These are phyloP conservation scores for Amaranthus cruentus DNA, from an alignment of 148 eudicot species.

Conservation along the genomic window DNA sequence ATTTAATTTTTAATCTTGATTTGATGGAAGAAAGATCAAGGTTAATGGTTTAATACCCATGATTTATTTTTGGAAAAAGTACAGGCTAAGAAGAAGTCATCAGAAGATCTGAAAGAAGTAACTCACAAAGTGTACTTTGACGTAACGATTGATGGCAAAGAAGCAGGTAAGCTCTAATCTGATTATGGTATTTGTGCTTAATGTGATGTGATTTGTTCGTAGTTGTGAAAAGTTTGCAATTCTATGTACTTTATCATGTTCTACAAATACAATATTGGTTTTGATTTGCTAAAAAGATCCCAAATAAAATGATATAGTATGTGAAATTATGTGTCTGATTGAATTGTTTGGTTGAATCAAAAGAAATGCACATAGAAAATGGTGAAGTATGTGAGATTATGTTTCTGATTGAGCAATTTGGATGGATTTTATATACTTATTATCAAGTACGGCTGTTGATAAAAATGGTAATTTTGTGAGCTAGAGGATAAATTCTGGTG, in stretches of 20 bases:
- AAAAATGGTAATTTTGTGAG: neutral
- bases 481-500: neutral
- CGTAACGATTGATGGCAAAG: constrained; percentile 80
- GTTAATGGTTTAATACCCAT: neutral
- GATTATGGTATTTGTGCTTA: neutral
- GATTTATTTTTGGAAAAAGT: constrained; percentile 7
- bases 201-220: neutral
- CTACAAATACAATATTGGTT: too few relatives aligned
- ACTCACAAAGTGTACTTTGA: constrained; percentile 92
- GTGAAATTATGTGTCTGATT: neutral
- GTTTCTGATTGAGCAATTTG: neutral
- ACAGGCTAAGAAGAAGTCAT: constrained; percentile 82
- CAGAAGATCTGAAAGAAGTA: constrained; percentile 66
- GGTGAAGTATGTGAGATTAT: neutral
- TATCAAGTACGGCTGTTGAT: neutral
- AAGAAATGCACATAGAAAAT: too few relatives aligned
- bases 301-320: neutral
- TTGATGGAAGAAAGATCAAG: neutral
- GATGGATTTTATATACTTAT: neutral
- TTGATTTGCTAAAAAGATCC: neutral
- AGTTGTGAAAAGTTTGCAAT: neutral
- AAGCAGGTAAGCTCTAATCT: constrained; percentile 54
- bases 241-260: too few relatives aligned
- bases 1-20: constrained; percentile 8
- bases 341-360: too few relatives aligned